Evolutionary conservation across 176 grass and related monocot genomes (phyloP).

Genomic region (Ampelocalamus luodianensis): DNA sequence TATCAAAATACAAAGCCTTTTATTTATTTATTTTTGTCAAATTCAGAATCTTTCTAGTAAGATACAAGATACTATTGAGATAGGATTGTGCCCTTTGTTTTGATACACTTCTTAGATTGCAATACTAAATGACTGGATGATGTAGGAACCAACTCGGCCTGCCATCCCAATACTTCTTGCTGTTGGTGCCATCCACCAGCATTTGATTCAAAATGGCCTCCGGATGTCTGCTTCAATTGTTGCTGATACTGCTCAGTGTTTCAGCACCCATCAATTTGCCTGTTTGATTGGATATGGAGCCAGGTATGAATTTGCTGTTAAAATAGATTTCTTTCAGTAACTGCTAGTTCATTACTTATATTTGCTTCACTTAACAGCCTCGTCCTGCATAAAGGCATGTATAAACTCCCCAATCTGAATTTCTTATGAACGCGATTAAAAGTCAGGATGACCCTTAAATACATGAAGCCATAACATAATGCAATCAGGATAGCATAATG

Average conservation of each 20-base stretch:
- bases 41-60: background rate
- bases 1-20: slow-evolving; percentile 10
- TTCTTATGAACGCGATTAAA: slow-evolving; percentile 9
- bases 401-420: slow-evolving; percentile 5
- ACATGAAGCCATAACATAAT: slow-evolving; percentile 4
- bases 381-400: slow-evolving; percentile 39
- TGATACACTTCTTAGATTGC: slow-evolving; percentile 15
- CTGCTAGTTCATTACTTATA: slow-evolving; percentile 27
- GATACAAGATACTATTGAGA: slow-evolving; percentile 2
- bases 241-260: slow-evolving; percentile 98
- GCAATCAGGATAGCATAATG: background rate
- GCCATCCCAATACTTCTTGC: slow-evolving; percentile 97
- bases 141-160: slow-evolving; percentile 89
- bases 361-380: slow-evolving; percentile 26
- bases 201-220: slow-evolving; percentile 99
- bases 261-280: slow-evolving; percentile 99
- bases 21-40: slow-evolving; percentile 12
- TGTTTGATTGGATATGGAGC: slow-evolving; percentile 99
- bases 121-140: slow-evolving; percentile 36
- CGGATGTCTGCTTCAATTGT: slow-evolving; percentile 96
- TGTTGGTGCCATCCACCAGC: slow-evolving; percentile 96
- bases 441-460: slow-evolving; percentile 17
- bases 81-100: background rate
- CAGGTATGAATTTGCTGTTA: slow-evolving; percentile 60
- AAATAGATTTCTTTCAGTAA: slow-evolving; percentile 31